phyloP scores from a whole-genome alignment of 2,329 filamentous ascomycete genomes.

The Curvularia spicifera region DNA sequence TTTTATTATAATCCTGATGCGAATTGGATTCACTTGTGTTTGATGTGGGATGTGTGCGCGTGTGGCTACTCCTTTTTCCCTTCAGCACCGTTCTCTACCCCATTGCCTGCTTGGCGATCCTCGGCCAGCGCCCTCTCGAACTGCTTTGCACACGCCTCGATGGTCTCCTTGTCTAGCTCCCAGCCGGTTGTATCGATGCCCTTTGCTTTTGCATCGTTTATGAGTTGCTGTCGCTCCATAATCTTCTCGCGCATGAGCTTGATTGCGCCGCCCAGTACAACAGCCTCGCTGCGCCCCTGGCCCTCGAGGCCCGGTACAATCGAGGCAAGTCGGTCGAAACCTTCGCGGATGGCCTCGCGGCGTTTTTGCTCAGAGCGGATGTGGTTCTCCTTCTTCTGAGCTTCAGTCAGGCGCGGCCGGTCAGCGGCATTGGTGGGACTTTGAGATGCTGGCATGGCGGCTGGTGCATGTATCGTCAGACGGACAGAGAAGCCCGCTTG shows the following conservation, averaged over 20 bases:
- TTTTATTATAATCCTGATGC: not conserved
- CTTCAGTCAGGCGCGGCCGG: slow-evolving; percentile 70
- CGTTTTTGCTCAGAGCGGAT: slow-evolving; percentile 72
- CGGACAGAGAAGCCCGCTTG: slow-evolving; percentile 2
- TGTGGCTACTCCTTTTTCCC: slow-evolving; percentile 16
- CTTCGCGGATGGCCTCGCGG: slow-evolving; percentile 77
- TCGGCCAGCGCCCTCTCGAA: slow-evolving; percentile 32
- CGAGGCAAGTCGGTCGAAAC: slow-evolving; percentile 80
- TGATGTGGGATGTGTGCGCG: not conserved
- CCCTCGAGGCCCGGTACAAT: slow-evolving; percentile 83
- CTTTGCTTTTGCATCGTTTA: slow-evolving; percentile 45
- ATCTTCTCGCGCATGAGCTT: slow-evolving; percentile 53
- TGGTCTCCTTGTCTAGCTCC: slow-evolving; percentile 41
- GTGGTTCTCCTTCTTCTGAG: slow-evolving; percentile 76
- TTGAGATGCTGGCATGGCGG: slow-evolving; percentile 35
- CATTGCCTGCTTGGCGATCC: slow-evolving; percentile 21
- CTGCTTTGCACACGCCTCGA: slow-evolving; percentile 38
- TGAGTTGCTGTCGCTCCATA: slow-evolving; percentile 44
- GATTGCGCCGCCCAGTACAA: slow-evolving; percentile 70
- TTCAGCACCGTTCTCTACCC: slow-evolving; percentile 18
- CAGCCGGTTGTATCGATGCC: slow-evolving; percentile 44
- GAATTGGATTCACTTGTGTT: not conserved
- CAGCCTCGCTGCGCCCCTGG: slow-evolving; percentile 81
- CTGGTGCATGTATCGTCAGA: slow-evolving; percentile 1
- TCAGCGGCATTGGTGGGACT: slow-evolving; percentile 50